A percentile compares a stretch with the other conserved stretches of the same genome.
These are phyloP conservation scores for Yamadazyma kanchanaburiensis DNA, from an alignment of 1,139 yeast species.

Conservation along the genomic window DNA sequence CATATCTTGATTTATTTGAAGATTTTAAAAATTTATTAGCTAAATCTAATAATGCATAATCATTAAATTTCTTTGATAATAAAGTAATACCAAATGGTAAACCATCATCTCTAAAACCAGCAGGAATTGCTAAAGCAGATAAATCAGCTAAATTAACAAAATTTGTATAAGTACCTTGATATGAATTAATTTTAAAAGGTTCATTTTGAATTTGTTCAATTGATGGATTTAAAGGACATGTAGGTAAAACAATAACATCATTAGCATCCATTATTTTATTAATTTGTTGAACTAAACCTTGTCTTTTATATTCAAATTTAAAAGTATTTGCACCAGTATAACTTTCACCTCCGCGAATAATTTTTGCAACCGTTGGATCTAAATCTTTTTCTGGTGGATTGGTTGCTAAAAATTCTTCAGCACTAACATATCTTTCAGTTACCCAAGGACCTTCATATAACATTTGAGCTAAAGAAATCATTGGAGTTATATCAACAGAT, in stretches of 20 bases:
- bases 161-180: slow-evolving; percentile 95
- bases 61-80: slow-evolving; percentile 77
- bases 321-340: slow-evolving; percentile 82
- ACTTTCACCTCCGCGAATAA: slow-evolving; percentile 73
- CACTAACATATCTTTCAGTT: slow-evolving; percentile 87
- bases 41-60: slow-evolving; percentile 80
- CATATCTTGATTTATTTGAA: slow-evolving; percentile 25
- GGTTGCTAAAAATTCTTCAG: slow-evolving; percentile 66
- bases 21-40: slow-evolving; percentile 66
- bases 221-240: slow-evolving; percentile 89
- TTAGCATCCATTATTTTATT: slow-evolving; percentile 50
- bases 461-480: slow-evolving; percentile 80
- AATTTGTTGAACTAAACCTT: slow-evolving; percentile 66
- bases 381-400: slow-evolving; percentile 68
- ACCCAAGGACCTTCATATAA: slow-evolving; percentile 99
- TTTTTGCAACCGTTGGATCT: slow-evolving; percentile 79
- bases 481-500: slow-evolving; percentile 66
- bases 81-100: slow-evolving; percentile 89
- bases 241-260: slow-evolving; percentile 84
- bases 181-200: slow-evolving; percentile 80
- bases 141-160: slow-evolving; percentile 92
- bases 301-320: slow-evolving; percentile 80
- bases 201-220: slow-evolving; percentile 67
- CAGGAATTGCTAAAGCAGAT: slow-evolving; percentile 89
- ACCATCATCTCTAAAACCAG: slow-evolving; percentile 80